Evolutionary conservation across 306 rosid genomes (phyloP).

Genomic region (Vigna mungo): DNA sequence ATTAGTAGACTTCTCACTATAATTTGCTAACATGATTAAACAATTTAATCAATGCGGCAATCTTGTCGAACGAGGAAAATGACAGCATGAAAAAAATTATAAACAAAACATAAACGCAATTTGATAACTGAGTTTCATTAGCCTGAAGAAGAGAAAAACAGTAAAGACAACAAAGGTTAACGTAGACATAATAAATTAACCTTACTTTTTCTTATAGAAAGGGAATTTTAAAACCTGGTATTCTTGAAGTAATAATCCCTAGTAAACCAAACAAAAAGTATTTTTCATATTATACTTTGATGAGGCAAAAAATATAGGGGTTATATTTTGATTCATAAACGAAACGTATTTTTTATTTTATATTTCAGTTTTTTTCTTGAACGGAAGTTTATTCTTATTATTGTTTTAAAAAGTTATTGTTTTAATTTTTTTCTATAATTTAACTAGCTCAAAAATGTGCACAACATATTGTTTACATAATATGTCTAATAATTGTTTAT

Average conservation of each 20-base stretch:
- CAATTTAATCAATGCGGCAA: slow-evolving; percentile 22
- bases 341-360: too few relatives aligned
- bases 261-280: too few relatives aligned
- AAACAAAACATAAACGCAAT: not conserved
- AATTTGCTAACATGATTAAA: slow-evolving; percentile 47
- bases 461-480: too few relatives aligned
- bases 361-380: too few relatives aligned
- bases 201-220: not conserved
- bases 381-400: too few relatives aligned
- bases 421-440: too few relatives aligned
- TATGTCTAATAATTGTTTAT: too few relatives aligned
- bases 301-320: too few relatives aligned
- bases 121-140: slow-evolving; percentile 32
- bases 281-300: too few relatives aligned
- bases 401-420: too few relatives aligned
- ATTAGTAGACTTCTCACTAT: slow-evolving; percentile 34
- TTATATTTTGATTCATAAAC: too few relatives aligned
- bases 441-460: too few relatives aligned
- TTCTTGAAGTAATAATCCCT: not conserved
- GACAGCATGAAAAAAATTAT: slow-evolving; percentile 7
- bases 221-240: slow-evolving; percentile 22
- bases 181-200: slow-evolving; percentile 18
- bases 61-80: slow-evolving; percentile 39
- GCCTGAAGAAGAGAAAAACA: not conserved
- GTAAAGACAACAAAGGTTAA: slow-evolving; percentile 19